These are phyloP conservation scores for Postia placenta DNA, from an alignment of 768 basidiomycete species.

Conservation along the genomic window DNA sequence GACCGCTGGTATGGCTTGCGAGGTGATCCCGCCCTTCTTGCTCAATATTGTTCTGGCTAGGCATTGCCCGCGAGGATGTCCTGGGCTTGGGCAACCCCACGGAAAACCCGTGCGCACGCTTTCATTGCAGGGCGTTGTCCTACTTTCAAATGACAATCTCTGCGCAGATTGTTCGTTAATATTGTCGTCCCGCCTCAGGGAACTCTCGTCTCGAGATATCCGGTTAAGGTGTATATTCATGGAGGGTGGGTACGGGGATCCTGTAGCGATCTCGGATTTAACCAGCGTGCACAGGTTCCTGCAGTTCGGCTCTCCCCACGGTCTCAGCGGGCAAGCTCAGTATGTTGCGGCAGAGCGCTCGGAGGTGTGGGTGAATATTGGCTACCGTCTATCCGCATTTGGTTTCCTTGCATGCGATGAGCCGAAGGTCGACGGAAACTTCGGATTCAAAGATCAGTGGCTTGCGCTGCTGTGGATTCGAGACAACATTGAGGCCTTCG, in stretches of 20 bases:
- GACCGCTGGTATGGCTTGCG: conserved; percentile 49
- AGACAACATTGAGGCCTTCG: conserved; percentile 63
- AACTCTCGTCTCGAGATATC: conserved; percentile 35
- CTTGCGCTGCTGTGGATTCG: conserved; percentile 64
- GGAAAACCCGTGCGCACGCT: conserved; percentile 56
- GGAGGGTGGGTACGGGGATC: conserved; percentile 49
- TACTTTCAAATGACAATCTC: not conserved
- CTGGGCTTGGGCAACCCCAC: conserved; percentile 62
- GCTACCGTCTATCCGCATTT: conserved; percentile 70
- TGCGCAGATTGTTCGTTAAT: conserved; percentile 54
- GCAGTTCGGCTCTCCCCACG: conserved; percentile 73
- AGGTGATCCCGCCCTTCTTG: no score
- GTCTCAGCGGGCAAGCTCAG: conserved; percentile 55
- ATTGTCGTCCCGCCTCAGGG: conserved; percentile 53
- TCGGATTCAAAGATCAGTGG: conserved; percentile 85
- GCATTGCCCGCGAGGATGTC: conserved; percentile 44
- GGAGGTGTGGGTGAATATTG: conserved; percentile 73
- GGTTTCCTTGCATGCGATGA: conserved; percentile 68
- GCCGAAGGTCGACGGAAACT: conserved; percentile 62
- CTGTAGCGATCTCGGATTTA: not conserved
- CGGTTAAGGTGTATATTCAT: conserved; percentile 73
- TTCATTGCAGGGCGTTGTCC: not conserved
- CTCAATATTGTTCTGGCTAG: no score
- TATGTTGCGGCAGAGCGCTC: conserved; percentile 56
- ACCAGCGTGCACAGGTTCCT: conserved; percentile 46